Evolutionary conservation across 192 early-diverging fungal species (phyloP).

Genomic region (Coemansia sp.): DNA sequence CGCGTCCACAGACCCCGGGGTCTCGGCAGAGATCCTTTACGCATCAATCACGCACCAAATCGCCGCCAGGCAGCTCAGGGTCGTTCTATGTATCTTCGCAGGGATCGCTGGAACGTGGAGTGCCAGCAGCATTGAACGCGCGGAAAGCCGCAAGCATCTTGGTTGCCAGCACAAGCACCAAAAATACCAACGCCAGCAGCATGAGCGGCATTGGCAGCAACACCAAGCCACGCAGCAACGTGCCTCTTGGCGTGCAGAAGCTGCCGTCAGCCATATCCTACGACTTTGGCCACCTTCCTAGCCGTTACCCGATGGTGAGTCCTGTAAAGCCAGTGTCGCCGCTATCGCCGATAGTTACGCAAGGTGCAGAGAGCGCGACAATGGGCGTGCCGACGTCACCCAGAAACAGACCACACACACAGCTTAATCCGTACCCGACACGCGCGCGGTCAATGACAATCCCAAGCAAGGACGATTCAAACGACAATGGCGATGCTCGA

Average conservation of each 20-base stretch:
- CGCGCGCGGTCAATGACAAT: slow-evolving; percentile 49
- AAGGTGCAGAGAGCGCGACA: background rate
- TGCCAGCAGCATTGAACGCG: background rate
- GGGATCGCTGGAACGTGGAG: background rate
- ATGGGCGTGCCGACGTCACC: background rate
- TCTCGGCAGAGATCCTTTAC: slow-evolving; percentile 47
- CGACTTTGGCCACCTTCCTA: background rate
- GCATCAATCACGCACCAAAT: slow-evolving; percentile 17
- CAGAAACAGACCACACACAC: background rate
- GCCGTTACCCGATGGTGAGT: slow-evolving; percentile 4
- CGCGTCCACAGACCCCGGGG: slow-evolving; percentile 2
- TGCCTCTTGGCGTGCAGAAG: background rate
- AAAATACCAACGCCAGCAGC: background rate
- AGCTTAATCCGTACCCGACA: background rate
- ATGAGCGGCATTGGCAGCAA: background rate
- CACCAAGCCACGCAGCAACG: background rate
- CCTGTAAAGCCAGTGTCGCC: background rate
- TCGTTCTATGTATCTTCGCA: background rate
- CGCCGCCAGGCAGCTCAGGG: slow-evolving; percentile 17
- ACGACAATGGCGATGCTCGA: background rate
- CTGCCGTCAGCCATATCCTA: slow-evolving; percentile 4
- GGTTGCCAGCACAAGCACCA: background rate
- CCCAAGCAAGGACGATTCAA: slow-evolving; percentile 14
- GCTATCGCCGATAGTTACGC: background rate
- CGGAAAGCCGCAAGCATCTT: slow-evolving; percentile 5